A percentile compares a stretch with the other conserved stretches of the same genome.
These are phyloP conservation scores for Neodidymelliopsis sp. DNA, from an alignment of 2,329 filamentous ascomycete genomes.

Conservation along the genomic window DNA sequence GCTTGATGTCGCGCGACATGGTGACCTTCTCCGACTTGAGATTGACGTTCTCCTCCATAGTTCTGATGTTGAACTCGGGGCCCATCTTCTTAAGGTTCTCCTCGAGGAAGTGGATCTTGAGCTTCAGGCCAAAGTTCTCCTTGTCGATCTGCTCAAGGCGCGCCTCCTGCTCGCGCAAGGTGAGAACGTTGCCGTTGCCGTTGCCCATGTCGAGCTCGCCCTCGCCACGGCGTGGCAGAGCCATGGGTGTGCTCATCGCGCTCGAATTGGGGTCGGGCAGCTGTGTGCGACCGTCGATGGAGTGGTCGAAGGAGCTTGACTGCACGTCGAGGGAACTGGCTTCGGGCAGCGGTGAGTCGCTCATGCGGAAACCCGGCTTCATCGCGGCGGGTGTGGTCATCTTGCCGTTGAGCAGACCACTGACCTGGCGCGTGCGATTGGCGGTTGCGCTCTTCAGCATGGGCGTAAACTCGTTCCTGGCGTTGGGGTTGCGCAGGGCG, in stretches of 20 bases:
- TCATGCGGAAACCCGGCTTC: constrained; percentile 68
- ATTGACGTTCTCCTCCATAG: constrained; percentile 93
- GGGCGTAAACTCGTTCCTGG: constrained; percentile 86
- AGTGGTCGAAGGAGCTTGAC: constrained; percentile 62
- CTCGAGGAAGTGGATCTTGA: constrained; percentile 85
- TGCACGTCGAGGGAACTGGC: constrained; percentile 66
- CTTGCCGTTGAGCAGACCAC: constrained; percentile 48
- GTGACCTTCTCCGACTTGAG: constrained; percentile 92
- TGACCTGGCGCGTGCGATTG: constrained; percentile 61
- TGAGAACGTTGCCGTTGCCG: constrained; percentile 88
- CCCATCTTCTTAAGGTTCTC: constrained; percentile 87
- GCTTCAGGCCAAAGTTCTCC: constrained; percentile 86
- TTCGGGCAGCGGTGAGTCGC: constrained; percentile 78
- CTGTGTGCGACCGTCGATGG: constrained; percentile 70
- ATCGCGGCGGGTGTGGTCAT: constrained; percentile 70
- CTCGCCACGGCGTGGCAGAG: constrained; percentile 71
- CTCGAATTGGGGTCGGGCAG: constrained; percentile 82
- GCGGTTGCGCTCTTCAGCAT: constrained; percentile 84
- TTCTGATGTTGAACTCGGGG: constrained; percentile 86
- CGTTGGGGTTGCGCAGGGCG: constrained; percentile 59
- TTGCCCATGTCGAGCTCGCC: constrained; percentile 70
- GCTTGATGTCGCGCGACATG: constrained; percentile 84
- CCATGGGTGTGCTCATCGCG: constrained; percentile 78
- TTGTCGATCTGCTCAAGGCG: constrained; percentile 95
- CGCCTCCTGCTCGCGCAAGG: constrained; percentile 92